phyloP scores from a whole-genome alignment of 1,139 yeast species.

The Geotrichum histeridarum region DNA sequence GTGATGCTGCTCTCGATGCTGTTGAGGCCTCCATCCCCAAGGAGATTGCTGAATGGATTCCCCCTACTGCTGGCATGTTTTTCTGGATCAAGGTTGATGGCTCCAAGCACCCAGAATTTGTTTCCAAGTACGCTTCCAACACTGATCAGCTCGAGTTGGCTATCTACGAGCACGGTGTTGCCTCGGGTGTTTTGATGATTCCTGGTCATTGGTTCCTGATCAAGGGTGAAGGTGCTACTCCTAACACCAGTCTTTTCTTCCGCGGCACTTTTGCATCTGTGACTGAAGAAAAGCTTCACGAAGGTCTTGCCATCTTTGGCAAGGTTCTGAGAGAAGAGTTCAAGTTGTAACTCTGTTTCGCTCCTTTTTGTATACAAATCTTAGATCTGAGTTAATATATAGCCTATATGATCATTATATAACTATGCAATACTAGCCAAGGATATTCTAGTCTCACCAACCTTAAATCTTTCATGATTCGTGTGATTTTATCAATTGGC shows the following conservation, averaged over 20 bases:
- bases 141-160: conserved; percentile 58
- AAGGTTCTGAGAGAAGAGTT: conserved; percentile 45
- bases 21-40: conserved; percentile 56
- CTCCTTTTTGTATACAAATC: no score
- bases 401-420: no score
- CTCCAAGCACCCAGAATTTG: conserved; percentile 69
- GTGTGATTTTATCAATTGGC: no score
- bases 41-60: conserved; percentile 45
- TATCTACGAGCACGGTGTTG: conserved; percentile 59
- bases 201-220: conserved; percentile 89
- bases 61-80: conserved; percentile 91
- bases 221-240: conserved; percentile 46
- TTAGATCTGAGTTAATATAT: no score
- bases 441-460: no score
- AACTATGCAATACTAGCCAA: no score
- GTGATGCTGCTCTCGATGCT: conserved; percentile 73
- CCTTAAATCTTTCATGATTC: no score
- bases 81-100: conserved; percentile 75
- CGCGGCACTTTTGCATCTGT: conserved; percentile 92
- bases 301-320: conserved; percentile 64
- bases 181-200: conserved; percentile 66
- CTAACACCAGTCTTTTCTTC: conserved; percentile 53
- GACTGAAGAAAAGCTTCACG: conserved; percentile 53
- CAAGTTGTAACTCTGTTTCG: conserved; percentile 1
- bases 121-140: conserved; percentile 48